Conservation (phyloP, 805 yeast genomes). For the Millerozyma acaciae region DNA sequence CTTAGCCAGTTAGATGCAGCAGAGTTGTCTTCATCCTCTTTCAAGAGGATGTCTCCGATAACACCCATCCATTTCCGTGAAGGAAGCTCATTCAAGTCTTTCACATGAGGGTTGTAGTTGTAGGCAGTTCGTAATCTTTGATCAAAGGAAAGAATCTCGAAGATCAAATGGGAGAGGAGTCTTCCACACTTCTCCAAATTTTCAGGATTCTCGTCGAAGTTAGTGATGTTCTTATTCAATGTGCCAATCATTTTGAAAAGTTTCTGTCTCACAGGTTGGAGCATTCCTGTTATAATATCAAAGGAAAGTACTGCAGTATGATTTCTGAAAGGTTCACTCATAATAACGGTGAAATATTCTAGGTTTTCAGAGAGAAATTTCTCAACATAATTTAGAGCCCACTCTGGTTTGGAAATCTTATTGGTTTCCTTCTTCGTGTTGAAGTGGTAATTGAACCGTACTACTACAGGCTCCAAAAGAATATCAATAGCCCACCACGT, state of each 20-base stretch:
- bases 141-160: constrained; percentile 58
- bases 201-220: constrained; percentile 11
- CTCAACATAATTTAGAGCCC: constrained; percentile 54
- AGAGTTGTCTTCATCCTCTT: constrained; percentile 29
- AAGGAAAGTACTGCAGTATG: constrained; percentile 27
- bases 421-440: constrained; percentile 56
- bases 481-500: constrained; percentile 50
- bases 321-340: constrained; percentile 29
- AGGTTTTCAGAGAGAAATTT: constrained; percentile 40
- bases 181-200: constrained; percentile 39
- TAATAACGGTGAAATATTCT: constrained; percentile 34
- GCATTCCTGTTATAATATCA: constrained; percentile 43
- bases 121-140: constrained; percentile 41
- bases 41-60: constrained; percentile 34
- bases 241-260: constrained; percentile 22
- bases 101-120: constrained; percentile 42
- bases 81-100: constrained; percentile 16
- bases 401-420: constrained; percentile 65
- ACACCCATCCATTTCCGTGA: constrained; percentile 45
- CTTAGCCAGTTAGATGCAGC: constrained; percentile 46
- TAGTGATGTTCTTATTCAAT: constrained; percentile 22
- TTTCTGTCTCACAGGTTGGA: constrained; percentile 46
- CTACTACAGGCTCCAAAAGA: constrained; percentile 42
- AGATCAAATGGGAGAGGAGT: constrained; percentile 54
- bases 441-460: constrained; percentile 60